Conservation (phyloP, 1,284 basidiomycete genomes). For the Boletellus sp. region DNA sequence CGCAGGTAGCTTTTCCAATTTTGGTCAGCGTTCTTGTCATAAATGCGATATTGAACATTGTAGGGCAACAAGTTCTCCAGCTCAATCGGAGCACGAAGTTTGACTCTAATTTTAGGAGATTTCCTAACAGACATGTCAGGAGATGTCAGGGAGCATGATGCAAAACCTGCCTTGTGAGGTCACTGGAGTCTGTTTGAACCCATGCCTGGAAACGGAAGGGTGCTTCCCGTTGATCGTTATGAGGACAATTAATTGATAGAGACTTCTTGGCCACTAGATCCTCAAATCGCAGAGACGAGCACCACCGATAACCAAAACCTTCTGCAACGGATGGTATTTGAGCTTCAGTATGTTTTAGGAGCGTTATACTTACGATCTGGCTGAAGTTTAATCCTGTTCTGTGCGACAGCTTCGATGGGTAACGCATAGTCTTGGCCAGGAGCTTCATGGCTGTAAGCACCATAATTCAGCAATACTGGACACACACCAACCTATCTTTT, state of each 20-base stretch:
- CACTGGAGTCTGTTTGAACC: slow-evolving; percentile 76
- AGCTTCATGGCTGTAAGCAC: slow-evolving; percentile 36
- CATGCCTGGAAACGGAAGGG: slow-evolving; percentile 96
- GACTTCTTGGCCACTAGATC: slow-evolving; percentile 80
- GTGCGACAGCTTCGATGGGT: slow-evolving; percentile 88
- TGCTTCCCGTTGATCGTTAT: slow-evolving; percentile 79
- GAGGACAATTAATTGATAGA: slow-evolving; percentile 84
- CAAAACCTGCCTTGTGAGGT: slow-evolving; percentile 52
- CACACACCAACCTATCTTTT: slow-evolving; percentile 72
- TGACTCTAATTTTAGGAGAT: slow-evolving; percentile 83
- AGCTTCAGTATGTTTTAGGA: slow-evolving; percentile 6
- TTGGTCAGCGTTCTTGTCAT: slow-evolving; percentile 93
- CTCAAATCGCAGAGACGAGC: slow-evolving; percentile 86
- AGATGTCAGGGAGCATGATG: background rate
- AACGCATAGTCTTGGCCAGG: slow-evolving; percentile 89
- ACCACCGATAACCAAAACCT: slow-evolving; percentile 96
- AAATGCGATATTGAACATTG: slow-evolving; percentile 94
- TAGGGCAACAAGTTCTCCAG: slow-evolving; percentile 96
- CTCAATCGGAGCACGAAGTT: slow-evolving; percentile 93
- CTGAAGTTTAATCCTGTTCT: slow-evolving; percentile 82
- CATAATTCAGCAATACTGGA: background rate
- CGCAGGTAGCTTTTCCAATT: slow-evolving; percentile 92
- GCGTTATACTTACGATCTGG: slow-evolving; percentile 75
- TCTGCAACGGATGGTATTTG: slow-evolving; percentile 44
- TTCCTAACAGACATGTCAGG: slow-evolving; percentile 45